A percentile compares a stretch with the other conserved stretches of the same genome.
Evolutionary conservation across 208 protist species (phyloP).

Genomic region (Leptomonas seymouri): DNA sequence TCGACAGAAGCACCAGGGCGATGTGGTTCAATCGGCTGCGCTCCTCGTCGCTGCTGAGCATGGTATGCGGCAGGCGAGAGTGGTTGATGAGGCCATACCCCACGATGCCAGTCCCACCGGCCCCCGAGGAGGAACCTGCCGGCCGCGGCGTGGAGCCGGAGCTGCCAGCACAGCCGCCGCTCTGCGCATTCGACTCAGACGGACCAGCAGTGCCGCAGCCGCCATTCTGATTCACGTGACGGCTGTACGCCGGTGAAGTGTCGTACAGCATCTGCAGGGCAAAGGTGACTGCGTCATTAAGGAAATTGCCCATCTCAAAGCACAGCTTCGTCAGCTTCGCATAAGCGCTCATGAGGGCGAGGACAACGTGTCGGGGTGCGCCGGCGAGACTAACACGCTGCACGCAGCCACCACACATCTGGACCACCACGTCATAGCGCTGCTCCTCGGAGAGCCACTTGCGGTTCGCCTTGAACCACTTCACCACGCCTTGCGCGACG

Average conservation of each 20-base stretch:
- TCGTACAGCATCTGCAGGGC: constrained; percentile 55
- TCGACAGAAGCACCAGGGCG: constrained; percentile 58
- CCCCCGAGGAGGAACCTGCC: not conserved
- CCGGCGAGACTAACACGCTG: constrained; percentile 55
- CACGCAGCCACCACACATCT: constrained; percentile 67
- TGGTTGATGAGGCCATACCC: constrained; percentile 26
- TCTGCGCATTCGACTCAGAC: not conserved
- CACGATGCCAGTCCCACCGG: not conserved
- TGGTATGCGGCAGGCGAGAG: constrained; percentile 17
- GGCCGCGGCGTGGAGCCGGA: constrained; percentile 16
- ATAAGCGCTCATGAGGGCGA: constrained; percentile 54
- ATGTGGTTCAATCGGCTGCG: constrained; percentile 32
- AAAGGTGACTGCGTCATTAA: constrained; percentile 51
- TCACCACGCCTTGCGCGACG: constrained; percentile 65
- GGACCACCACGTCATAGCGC: constrained; percentile 51
- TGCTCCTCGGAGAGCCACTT: constrained; percentile 48
- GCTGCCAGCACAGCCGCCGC: not conserved
- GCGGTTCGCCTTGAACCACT: constrained; percentile 66
- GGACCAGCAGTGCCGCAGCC: constrained; percentile 20
- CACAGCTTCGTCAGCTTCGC: constrained; percentile 73
- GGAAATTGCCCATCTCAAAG: constrained; percentile 65
- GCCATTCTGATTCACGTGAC: constrained; percentile 27
- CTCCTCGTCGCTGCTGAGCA: constrained; percentile 21
- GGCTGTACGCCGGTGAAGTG: constrained; percentile 19
- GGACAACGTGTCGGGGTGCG: constrained; percentile 66